phyloP scores from a whole-genome alignment of 1,284 basidiomycete genomes.

The Trametes versicolor region DNA sequence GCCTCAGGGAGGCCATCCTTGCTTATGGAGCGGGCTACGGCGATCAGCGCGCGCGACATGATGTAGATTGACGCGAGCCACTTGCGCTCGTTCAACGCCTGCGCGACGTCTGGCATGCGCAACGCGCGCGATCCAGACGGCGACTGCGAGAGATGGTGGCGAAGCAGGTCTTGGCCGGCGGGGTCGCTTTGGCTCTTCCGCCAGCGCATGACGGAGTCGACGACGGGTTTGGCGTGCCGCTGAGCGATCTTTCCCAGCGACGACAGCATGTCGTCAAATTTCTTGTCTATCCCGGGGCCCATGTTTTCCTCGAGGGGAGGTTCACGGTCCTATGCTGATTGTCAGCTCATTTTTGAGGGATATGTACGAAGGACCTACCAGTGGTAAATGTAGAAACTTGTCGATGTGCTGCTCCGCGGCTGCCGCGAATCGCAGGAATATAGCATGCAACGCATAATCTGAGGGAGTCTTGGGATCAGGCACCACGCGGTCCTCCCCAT shows the following conservation, averaged over 20 bases:
- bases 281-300: constrained; percentile 75
- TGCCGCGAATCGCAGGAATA: constrained; percentile 87
- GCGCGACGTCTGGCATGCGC: constrained; percentile 63
- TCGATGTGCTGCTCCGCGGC: constrained; percentile 83
- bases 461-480: constrained; percentile 82
- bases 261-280: constrained; percentile 83
- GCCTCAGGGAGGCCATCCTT: constrained; percentile 83
- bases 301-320: constrained; percentile 72
- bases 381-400: constrained; percentile 70
- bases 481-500: constrained; percentile 70
- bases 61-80: constrained; percentile 86
- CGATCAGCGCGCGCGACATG: constrained; percentile 87
- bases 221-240: constrained; percentile 85
- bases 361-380: constrained; percentile 56
- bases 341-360: constrained; percentile 4
- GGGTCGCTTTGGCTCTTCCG: constrained; percentile 79
- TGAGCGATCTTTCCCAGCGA: constrained; percentile 90
- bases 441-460: constrained; percentile 87
- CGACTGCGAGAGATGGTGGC: constrained; percentile 58
- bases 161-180: constrained; percentile 63
- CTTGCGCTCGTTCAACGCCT: constrained; percentile 79
- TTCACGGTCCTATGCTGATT: constrained; percentile 66
- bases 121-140: constrained; percentile 50
- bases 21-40: constrained; percentile 76
- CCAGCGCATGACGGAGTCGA: constrained; percentile 92